Evolutionary conservation across 768 basidiomycete genomes (phyloP).

Genomic region (Mycena vulgaris): DNA sequence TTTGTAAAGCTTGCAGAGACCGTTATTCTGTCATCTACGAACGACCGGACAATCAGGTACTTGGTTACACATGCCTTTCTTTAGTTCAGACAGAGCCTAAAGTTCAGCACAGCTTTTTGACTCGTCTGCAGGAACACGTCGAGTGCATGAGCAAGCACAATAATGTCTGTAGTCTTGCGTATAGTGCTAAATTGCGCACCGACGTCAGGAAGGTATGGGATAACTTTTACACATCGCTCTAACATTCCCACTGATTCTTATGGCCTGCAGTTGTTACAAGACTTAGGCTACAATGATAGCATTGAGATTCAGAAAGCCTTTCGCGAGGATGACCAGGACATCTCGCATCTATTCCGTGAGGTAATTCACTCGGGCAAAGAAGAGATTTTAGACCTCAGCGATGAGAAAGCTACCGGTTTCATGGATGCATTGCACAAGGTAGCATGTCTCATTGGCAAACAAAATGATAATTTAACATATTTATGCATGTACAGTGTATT

Average conservation of each 20-base stretch:
- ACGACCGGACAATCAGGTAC: constrained; percentile 6
- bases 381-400: no score
- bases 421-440: constrained; percentile 16
- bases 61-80: no score
- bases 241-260: no score
- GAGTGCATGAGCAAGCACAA: constrained; percentile 17
- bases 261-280: constrained; percentile 11
- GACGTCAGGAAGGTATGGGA: constrained; percentile 1
- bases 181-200: constrained; percentile 3
- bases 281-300: constrained; percentile 3
- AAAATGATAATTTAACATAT: constrained; percentile 2
- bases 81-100: no score
- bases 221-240: no score
- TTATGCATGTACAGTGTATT: no score
- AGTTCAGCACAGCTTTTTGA: constrained; percentile 2
- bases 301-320: background rate
- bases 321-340: background rate
- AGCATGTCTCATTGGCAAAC: constrained; percentile 6
- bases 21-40: background rate
- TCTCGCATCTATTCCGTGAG: no score
- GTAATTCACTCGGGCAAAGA: no score
- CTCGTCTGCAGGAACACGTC: constrained; percentile 6
- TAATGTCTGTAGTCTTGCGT: no score
- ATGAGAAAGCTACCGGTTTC: no score
- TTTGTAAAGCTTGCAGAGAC: no score